Base-by-base conservation (phyloP, 129 eudicot genomes). In the Pseudognaphalium luteoalbum region DNA sequence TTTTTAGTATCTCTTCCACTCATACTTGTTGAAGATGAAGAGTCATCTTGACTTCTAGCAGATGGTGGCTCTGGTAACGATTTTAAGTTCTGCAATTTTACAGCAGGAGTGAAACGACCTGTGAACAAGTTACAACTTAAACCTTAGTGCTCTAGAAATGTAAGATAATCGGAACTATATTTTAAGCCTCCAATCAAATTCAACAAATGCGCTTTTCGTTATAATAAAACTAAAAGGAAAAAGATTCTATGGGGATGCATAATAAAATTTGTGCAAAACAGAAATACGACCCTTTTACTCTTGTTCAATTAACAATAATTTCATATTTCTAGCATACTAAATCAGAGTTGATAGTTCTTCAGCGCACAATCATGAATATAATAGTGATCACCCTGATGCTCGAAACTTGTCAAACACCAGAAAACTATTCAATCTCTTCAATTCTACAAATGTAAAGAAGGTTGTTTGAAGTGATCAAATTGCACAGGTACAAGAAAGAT, bases 1-100 rank as follows among this genome's bases (percentile, higher is more conserved):
- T 79, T 83, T 73, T 85, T 93, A 20, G 88, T 62, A 11, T 84
- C 87, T 80, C 91, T 86, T 22, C 80, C 97, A 41, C 85, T 87
- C 80, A 89, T 64, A 83, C 89, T 88, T 56, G 90, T 83, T 51
- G 98, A 87, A 57, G 96, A 86, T 7, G 98, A 91, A 22, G 97
- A 84, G 73, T 87, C 96, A 3, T 83, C 97, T 69, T 84, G 96
- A 79, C 89, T 82, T 88, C 93, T 88, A 30, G 93, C 80, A 70
- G 83, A 82, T 42, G 96, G 83, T 21, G 90, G 89, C 56, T 88
- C 96, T 14, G 96, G 97, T 78, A 91, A 78, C 41, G 85, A 88
- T 76, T 89, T 94, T 32, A 80, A 75, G 80, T 73, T 83, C 62
- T 78, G 90, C 28, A 87, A 78, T 70, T 86, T 90, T 59, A 50